Percentiles rank a stretch among this genome's conserved stretches.
Evolutionary conservation across 2,329 filamentous ascomycete species (phyloP).

Genomic region (Ramularia endophylla): DNA sequence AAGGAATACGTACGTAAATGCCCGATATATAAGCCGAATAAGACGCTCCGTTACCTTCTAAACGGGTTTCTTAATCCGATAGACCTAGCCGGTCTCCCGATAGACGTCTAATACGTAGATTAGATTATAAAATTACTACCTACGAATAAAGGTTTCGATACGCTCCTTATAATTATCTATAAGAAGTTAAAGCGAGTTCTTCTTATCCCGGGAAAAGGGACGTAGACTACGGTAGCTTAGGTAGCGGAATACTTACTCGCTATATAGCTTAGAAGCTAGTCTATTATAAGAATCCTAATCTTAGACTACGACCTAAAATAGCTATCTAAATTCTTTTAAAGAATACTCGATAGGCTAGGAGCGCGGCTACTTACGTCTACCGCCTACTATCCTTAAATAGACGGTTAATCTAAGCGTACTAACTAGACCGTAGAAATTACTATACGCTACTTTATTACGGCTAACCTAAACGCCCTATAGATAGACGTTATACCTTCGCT

Average conservation of each 20-base stretch:
- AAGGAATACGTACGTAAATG: not conserved
- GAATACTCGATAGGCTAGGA: not conserved
- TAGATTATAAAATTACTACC: not conserved
- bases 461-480: not conserved
- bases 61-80: not conserved
- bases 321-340: not conserved
- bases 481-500: not conserved
- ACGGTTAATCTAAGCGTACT: conserved; percentile 2
- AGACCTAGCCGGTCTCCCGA: not conserved
- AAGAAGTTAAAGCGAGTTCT: conserved; percentile 3
- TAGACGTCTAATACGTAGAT: not conserved
- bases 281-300: conserved; percentile 2
- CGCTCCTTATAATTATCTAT: conserved; percentile 1
- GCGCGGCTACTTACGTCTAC: conserved; percentile 3
- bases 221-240: not conserved
- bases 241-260: not conserved
- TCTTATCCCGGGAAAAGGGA: not conserved
- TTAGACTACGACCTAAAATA: conserved; percentile 5
- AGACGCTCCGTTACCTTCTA: not conserved
- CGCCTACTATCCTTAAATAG: conserved; percentile 4
- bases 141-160: not conserved
- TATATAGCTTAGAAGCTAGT: conserved; percentile 1
- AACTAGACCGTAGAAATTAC: conserved; percentile 8
- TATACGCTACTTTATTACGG: conserved; percentile 1
- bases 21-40: not conserved